These are phyloP conservation scores for Chlorella vulgaris DNA, from an alignment of 139 green algal species.

Conservation along the genomic window DNA sequence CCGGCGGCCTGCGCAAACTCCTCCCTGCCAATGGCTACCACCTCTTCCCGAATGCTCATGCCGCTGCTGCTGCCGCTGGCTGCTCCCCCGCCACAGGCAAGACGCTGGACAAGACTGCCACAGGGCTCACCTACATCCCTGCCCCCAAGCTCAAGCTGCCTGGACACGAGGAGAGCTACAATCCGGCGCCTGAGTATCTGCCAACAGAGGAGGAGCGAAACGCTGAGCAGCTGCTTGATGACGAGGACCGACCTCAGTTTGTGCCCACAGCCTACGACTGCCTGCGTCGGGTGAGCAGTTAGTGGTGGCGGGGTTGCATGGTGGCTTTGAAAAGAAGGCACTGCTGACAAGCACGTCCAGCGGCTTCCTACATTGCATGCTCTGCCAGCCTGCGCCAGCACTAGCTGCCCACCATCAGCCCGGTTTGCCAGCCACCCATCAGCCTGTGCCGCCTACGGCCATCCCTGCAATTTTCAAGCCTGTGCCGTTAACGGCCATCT, in stretches of 20 bases:
- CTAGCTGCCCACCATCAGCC: too few relatives aligned
- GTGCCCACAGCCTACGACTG: conserved; percentile 71
- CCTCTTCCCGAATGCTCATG: too few relatives aligned
- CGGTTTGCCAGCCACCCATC: too few relatives aligned
- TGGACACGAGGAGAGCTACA: conserved; percentile 93
- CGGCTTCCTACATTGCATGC: too few relatives aligned
- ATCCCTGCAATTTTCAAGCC: too few relatives aligned
- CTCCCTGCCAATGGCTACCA: too few relatives aligned
- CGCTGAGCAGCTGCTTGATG: conserved; percentile 74
- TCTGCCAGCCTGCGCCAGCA: too few relatives aligned
- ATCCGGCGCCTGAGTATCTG: conserved; percentile 95
- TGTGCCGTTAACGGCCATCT: background rate
- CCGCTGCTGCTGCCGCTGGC: background rate
- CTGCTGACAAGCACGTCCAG: too few relatives aligned
- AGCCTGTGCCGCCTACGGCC: too few relatives aligned
- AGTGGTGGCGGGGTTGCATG: too few relatives aligned
- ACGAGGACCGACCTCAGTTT: conserved; percentile 56
- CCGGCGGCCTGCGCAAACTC: too few relatives aligned
- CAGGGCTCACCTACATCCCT: conserved; percentile 90
- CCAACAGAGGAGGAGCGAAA: conserved; percentile 90
- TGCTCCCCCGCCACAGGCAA: conserved; percentile 20
- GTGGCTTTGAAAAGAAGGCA: too few relatives aligned
- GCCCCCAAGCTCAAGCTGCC: conserved; percentile 90
- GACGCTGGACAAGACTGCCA: conserved; percentile 65
- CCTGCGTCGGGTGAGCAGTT: conserved; percentile 60